Evolutionary conservation across 306 rosid genomes (phyloP), one percentile per base, ranked within the genome.

Genomic region (Styphnolobium japonicum): DNA sequence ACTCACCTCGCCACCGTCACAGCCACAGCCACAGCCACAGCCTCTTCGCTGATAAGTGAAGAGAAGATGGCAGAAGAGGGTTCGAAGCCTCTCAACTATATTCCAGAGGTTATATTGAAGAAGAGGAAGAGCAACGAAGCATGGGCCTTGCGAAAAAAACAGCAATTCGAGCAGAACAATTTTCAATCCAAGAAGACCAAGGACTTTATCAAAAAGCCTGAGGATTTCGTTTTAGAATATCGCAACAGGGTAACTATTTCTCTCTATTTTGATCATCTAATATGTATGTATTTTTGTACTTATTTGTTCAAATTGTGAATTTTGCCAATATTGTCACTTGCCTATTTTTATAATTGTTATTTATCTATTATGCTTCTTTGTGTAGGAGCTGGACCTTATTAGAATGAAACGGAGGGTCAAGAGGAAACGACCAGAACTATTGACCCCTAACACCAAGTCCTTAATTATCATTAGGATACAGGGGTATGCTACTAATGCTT

Each of bases 361-460:
- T 67, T 52, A 11, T 39, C 25, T 9, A 18, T 61, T 46, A 14
- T 67, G 62, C 39, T 42, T 62, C 23, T 74, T 64, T 72, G 19
- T 48, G 64, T 77, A 94, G 98, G 98, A 91, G 88, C 73, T 89
- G 58, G 98, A 94, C 84, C 83, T 94, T 7, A 29, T 92, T 40
- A 87, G 90, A 37, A 76, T 91, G 97, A 92, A 89, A 55, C 88
- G 81, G 15, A 90, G 98, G 85, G 63, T 72, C 34, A 92, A 92
- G 88, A 87, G 92, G 80, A 94, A 85, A 75, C 85, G 85, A 23
- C 71, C 89, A 0, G 76, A 73, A 0, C 10, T 39, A 2, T 45
- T 52, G 67, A 33, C 70, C 48, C 31, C 92, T 48, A 40, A 33
- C 39, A 79, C 93, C 9, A 80, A 86, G 82, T 82, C 90, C 51